Evolutionary conservation across 768 basidiomycete species (phyloP).

Genomic region (Xerocomus brunneocitrinus): DNA sequence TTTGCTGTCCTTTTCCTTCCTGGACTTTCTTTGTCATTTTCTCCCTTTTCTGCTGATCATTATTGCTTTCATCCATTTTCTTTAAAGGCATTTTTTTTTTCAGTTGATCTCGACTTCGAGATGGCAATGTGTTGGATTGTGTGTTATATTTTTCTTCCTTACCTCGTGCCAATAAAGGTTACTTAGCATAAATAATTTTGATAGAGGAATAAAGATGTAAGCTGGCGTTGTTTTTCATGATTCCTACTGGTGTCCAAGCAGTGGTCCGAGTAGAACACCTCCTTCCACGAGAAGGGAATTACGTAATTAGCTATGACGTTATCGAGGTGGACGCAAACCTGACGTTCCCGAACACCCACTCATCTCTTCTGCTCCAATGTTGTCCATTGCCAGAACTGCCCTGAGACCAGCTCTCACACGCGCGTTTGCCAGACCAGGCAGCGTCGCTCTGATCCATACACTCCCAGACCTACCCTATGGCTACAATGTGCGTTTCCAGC

Average conservation of each 20-base stretch:
- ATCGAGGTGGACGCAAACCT: not conserved
- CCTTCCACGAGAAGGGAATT: not conserved
- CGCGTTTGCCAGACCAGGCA: conserved; percentile 38
- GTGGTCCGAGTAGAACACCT: too few species aligned
- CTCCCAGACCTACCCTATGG: conserved; percentile 77
- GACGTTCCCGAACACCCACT: not conserved
- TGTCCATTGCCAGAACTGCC: conserved; percentile 42
- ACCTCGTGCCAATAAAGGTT: not conserved
- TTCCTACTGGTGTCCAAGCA: too few species aligned
- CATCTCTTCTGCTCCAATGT: conserved; percentile 32
- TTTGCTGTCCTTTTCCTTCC: conserved; percentile 3
- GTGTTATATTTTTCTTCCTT: conserved; percentile 1
- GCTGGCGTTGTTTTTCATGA: not conserved
- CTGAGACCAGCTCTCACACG: conserved; percentile 45
- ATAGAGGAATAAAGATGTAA: not conserved
- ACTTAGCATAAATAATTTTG: conserved; percentile 7
- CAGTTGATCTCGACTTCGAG: not conserved
- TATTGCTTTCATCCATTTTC: conserved; percentile 27
- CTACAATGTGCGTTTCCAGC: conserved; percentile 55
- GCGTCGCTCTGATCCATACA: conserved; percentile 54
- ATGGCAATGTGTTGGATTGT: not conserved
- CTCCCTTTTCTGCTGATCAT: conserved; percentile 25
- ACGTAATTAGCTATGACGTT: conserved; percentile 10
- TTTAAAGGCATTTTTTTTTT: not conserved
- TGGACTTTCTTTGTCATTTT: not conserved